Evolutionary conservation across 2,329 filamentous ascomycete genomes (phyloP).

Genomic region (Byssoonygena ceratinophila): DNA sequence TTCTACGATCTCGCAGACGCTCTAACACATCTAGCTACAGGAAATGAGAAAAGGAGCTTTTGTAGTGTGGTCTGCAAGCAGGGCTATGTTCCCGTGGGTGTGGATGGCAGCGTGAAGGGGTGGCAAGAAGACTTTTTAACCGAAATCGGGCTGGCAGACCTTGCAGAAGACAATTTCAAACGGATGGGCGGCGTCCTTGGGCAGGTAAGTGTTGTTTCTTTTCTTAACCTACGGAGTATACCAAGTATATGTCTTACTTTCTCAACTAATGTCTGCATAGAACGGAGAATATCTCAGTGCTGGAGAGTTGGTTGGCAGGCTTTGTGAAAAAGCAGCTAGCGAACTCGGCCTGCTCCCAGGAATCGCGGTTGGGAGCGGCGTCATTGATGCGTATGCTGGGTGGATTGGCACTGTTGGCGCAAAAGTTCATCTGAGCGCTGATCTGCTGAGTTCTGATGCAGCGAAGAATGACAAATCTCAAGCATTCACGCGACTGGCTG

Average conservation of each 20-base stretch:
- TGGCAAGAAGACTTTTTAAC: slow-evolving; percentile 95
- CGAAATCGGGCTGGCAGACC: slow-evolving; percentile 73
- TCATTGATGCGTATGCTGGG: slow-evolving; percentile 96
- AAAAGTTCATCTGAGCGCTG: slow-evolving; percentile 65
- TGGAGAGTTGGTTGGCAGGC: slow-evolving; percentile 74
- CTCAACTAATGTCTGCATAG: slow-evolving; percentile 40
- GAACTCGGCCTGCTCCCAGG: slow-evolving; percentile 78
- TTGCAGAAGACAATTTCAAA: slow-evolving; percentile 78
- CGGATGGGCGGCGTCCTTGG: slow-evolving; percentile 89
- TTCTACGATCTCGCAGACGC: slow-evolving; percentile 94
- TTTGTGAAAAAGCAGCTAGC: slow-evolving; percentile 70
- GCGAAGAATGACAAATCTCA: slow-evolving; percentile 80
- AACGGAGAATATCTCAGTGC: slow-evolving; percentile 86
- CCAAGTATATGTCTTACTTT: not conserved
- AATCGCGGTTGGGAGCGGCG: slow-evolving; percentile 86
- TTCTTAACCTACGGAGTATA: not conserved
- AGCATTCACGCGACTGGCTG: slow-evolving; percentile 83
- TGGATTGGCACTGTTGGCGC: slow-evolving; percentile 99
- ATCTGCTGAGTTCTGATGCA: slow-evolving; percentile 55
- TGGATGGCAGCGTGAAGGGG: slow-evolving; percentile 92
- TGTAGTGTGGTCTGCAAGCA: slow-evolving; percentile 97
- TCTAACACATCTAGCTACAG: slow-evolving; percentile 86
- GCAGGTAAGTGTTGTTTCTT: slow-evolving; percentile 56
- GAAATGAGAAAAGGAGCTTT: slow-evolving; percentile 81
- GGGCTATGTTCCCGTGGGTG: slow-evolving; percentile 89